Conservation (phyloP, 192 early-diverging fungal species). For the Entomortierella parvispora region DNA sequence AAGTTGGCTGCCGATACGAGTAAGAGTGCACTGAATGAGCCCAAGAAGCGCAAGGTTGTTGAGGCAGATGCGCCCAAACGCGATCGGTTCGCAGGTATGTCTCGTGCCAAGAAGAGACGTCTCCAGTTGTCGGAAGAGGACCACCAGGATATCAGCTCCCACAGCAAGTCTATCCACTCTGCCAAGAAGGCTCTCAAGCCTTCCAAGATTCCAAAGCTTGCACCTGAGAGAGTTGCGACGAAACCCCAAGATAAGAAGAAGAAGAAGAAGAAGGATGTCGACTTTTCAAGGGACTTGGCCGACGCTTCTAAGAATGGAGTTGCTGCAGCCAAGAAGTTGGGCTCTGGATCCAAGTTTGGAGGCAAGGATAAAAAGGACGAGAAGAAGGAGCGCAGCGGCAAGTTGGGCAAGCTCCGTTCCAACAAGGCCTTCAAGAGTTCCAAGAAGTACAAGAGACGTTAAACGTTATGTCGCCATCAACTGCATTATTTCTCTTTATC, state of each 20-base stretch:
- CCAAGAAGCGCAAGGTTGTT: conserved; percentile 51
- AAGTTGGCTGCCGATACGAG: conserved; percentile 62
- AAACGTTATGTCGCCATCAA: not conserved
- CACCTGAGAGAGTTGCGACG: conserved; percentile 16
- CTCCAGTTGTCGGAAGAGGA: conserved; percentile 58
- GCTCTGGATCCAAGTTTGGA: conserved; percentile 34
- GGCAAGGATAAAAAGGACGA: conserved; percentile 32
- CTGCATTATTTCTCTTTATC: not conserved
- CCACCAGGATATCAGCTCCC: conserved; percentile 52
- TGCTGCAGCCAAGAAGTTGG: conserved; percentile 51
- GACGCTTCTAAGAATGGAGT: conserved; percentile 52
- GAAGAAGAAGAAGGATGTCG: conserved; percentile 52
- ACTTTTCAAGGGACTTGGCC: conserved; percentile 57
- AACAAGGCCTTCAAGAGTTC: conserved; percentile 48
- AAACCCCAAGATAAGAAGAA: conserved; percentile 48
- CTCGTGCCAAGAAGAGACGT: conserved; percentile 57
- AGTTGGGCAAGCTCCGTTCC: conserved; percentile 45
- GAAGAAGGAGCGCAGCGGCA: conserved; percentile 39
- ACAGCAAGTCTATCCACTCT: conserved; percentile 53
- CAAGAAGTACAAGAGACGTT: conserved; percentile 55
- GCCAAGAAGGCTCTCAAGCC: conserved; percentile 60
- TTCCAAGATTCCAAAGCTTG: conserved; percentile 43
- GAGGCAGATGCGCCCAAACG: conserved; percentile 51
- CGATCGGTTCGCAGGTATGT: conserved; percentile 61
- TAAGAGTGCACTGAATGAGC: conserved; percentile 25